These are phyloP conservation scores for Calonectria crousiana DNA, from an alignment of 2,329 filamentous ascomycete species.

Conservation along the genomic window DNA sequence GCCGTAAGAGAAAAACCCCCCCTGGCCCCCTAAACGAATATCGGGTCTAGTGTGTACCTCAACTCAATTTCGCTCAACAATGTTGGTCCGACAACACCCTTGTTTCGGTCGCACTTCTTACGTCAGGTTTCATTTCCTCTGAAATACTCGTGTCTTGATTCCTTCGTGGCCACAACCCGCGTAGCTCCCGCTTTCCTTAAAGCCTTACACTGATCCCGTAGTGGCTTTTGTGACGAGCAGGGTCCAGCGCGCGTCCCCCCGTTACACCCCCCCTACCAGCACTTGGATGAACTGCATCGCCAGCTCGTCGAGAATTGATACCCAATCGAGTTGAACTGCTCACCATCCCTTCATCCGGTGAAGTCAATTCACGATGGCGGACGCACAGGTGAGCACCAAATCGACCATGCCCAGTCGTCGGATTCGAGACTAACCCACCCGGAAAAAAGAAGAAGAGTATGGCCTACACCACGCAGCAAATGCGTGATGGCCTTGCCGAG, in stretches of 20 bases:
- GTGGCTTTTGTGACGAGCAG: background rate
- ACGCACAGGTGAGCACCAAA: background rate
- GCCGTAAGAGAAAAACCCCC: background rate
- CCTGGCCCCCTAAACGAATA: slow-evolving; percentile 8
- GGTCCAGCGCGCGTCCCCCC: background rate
- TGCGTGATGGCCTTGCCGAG: background rate
- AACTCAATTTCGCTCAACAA: slow-evolving; percentile 12
- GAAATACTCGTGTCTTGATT: background rate
- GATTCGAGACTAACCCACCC: background rate
- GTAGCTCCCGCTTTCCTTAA: background rate
- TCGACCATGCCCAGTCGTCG: background rate
- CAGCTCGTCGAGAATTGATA: background rate
- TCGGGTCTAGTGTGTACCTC: background rate
- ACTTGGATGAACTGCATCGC: background rate
- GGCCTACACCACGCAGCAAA: background rate
- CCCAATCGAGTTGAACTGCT: background rate
- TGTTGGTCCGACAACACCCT: background rate
- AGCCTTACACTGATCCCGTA: slow-evolving; percentile 6
- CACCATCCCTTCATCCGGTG: background rate
- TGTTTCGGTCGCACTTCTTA: slow-evolving; percentile 1
- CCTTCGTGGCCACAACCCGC: background rate
- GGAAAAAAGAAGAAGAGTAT: background rate
- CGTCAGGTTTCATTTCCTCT: slow-evolving; percentile 7
- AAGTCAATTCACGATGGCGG: background rate
- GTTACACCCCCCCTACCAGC: background rate